Evolutionary conservation across 1,139 yeast genomes (phyloP).

Genomic region (Kluyveromyces sp.): DNA sequence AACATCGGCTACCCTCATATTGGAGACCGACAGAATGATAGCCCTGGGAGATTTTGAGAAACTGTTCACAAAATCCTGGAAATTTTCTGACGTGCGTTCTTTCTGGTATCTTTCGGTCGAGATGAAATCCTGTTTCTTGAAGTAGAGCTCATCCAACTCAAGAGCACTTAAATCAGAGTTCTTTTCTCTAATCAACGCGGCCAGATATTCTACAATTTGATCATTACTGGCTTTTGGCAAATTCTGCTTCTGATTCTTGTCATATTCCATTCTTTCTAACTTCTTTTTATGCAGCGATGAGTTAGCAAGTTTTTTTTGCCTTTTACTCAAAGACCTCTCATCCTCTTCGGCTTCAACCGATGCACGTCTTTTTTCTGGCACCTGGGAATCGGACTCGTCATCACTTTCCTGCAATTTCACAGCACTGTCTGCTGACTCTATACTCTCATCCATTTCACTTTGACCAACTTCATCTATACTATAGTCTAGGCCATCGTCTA

Average conservation of each 20-base stretch:
- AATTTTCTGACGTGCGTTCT: conserved; percentile 23
- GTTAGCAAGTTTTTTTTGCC: conserved; percentile 29
- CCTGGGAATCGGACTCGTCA: conserved; percentile 3
- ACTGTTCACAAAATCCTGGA: conserved; percentile 22
- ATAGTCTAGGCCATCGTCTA: conserved; percentile 31
- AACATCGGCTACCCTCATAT: conserved; percentile 32
- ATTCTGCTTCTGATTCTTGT: conserved; percentile 23
- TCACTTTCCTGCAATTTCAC: conserved; percentile 1
- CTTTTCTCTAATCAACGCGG: conserved; percentile 25
- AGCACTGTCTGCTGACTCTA: neutral
- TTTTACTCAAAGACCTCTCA: conserved; percentile 21
- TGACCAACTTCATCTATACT: conserved; percentile 14
- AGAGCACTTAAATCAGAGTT: conserved; percentile 31
- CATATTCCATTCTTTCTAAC: conserved; percentile 27
- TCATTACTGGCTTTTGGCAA: conserved; percentile 25
- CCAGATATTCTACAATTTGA: conserved; percentile 28
- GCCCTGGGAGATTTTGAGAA: conserved; percentile 30
- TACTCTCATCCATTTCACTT: neutral
- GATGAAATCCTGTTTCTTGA: conserved; percentile 28
- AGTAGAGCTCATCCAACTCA: conserved; percentile 31
- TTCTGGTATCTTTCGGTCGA: conserved; percentile 23
- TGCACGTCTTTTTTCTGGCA: conserved; percentile 10
- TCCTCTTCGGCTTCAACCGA: conserved; percentile 7
- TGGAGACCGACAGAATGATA: conserved; percentile 27
- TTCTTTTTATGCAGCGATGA: conserved; percentile 27